Base-by-base conservation (phyloP, 768 basidiomycete species). In the Amanita jacksonii region DNA sequence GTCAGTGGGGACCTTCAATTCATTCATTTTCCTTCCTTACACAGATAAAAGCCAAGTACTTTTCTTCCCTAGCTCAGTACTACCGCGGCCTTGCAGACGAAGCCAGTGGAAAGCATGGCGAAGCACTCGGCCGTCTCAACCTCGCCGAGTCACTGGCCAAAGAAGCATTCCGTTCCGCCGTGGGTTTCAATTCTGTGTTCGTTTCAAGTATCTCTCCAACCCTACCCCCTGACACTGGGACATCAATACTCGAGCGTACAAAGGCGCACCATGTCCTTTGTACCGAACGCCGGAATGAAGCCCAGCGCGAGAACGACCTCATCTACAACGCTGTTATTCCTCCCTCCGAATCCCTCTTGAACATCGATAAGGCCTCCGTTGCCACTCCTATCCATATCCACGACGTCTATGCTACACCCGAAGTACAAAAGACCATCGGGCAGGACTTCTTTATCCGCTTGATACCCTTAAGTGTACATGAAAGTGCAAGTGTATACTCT, bases 261-360 rank as follows among this genome's bases (percentile, higher is more conserved):
- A 96, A 94, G 59, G 72, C 81, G 0, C 91, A 93, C 50, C 67
- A 81, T 3, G 76, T 83, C 4, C 66, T 92, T 35, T 83, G 85
- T 53, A 67, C 76, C 0, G 91, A 94, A 51, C 77, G 76, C 47
- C 80, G 78, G 57, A 65, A 62, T 41, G 85, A 90, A 50, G 86
- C 86, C 0, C 72, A 76, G 43, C 80, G 85, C 42, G 92, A 96
- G 65, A 98, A 98, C 61, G 94, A 98, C 57, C 77, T 99, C 41
- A 94, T 99, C 51, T 99, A 99, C 67, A 91, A 98, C 57, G 89
- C 89, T 3, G 74, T 93, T 45, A 63, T 91, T 0, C 88, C 91
- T 5, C 66, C 84, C 7, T 71, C 79, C 2, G 87, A 93, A 28
- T 74, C 85, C 0, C 73, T 98, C 1, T 78, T 92, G 0, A 57